phyloP scores from a whole-genome alignment of 805 yeast genomes.

The Danielozyma ontarioensis region DNA sequence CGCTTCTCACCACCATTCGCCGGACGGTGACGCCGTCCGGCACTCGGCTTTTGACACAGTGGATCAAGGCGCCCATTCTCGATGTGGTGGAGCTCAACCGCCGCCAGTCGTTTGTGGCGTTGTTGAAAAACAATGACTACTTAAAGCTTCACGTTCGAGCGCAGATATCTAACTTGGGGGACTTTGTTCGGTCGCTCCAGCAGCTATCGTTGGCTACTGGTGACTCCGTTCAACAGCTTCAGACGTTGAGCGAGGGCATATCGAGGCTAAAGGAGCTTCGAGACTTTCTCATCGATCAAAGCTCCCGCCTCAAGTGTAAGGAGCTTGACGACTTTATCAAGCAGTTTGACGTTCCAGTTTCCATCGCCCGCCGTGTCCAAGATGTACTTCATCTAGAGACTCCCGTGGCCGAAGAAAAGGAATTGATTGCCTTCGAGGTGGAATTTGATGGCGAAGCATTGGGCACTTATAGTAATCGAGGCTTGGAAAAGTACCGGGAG shows the following conservation, averaged over 20 bases:
- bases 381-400: conserved; percentile 21
- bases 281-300: conserved; percentile 14
- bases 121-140: conserved; percentile 20
- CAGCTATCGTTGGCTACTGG: conserved; percentile 37
- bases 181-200: conserved; percentile 57
- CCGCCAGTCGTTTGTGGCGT: conserved; percentile 39
- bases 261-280: conserved; percentile 16
- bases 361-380: conserved; percentile 39
- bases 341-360: conserved; percentile 33
- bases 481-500: conserved; percentile 19
- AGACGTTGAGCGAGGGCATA: conserved; percentile 28
- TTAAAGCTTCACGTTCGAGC: conserved; percentile 20
- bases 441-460: conserved; percentile 1
- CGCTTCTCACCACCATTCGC: conserved; percentile 63
- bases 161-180: conserved; percentile 44
- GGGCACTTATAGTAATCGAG: conserved; percentile 13
- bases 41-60: conserved; percentile 66
- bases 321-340: conserved; percentile 15
- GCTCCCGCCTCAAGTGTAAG: conserved; percentile 12
- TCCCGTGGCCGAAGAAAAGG: conserved; percentile 27
- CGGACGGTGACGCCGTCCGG: conserved; percentile 81
- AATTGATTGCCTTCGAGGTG: background rate
- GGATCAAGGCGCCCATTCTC: conserved; percentile 79
- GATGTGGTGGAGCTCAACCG: conserved; percentile 47
- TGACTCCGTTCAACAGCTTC: conserved; percentile 24